Evolutionary conservation across 2,329 filamentous ascomycete genomes (phyloP).

Genomic region (Chrysosporium keratinophilum): DNA sequence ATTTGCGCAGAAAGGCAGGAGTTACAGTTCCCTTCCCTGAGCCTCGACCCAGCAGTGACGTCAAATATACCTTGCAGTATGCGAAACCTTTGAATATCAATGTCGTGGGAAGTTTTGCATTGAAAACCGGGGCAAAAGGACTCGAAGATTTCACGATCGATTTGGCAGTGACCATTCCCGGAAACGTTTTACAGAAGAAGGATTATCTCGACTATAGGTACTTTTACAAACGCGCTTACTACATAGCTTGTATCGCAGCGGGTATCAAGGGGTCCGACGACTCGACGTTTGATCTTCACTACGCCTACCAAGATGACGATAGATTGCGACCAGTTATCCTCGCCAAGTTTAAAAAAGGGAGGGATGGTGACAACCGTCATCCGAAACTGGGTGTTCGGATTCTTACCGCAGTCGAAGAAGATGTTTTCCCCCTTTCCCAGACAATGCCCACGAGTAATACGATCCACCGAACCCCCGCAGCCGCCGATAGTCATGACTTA

Average conservation of each 20-base stretch:
- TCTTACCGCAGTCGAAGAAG: constrained; percentile 60
- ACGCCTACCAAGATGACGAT: constrained; percentile 61
- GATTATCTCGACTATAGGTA: constrained; percentile 89
- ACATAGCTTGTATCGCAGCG: constrained; percentile 69
- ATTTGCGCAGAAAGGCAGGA: constrained; percentile 53
- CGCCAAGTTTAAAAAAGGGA: constrained; percentile 29
- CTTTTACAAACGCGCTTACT: constrained; percentile 90
- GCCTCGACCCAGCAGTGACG: constrained; percentile 64
- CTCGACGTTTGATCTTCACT: constrained; percentile 49
- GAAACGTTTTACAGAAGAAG: constrained; percentile 74
- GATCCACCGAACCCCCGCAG: constrained; percentile 48
- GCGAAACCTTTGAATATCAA: constrained; percentile 67
- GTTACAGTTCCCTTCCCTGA: constrained; percentile 74
- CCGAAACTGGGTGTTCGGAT: constrained; percentile 57
- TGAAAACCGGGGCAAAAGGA: constrained; percentile 60
- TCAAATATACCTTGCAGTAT: constrained; percentile 73
- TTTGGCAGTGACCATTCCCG: constrained; percentile 77
- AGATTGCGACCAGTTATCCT: constrained; percentile 60
- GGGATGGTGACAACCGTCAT: constrained; percentile 30
- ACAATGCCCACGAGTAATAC: constrained; percentile 60
- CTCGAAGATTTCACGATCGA: constrained; percentile 54
- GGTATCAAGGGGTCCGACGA: constrained; percentile 52
- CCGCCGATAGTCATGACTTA: constrained; percentile 36
- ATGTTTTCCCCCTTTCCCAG: constrained; percentile 60
- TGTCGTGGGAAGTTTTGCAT: constrained; percentile 76